phyloP scores from a whole-genome alignment of 768 basidiomycete species.

The Russula brevipes region DNA sequence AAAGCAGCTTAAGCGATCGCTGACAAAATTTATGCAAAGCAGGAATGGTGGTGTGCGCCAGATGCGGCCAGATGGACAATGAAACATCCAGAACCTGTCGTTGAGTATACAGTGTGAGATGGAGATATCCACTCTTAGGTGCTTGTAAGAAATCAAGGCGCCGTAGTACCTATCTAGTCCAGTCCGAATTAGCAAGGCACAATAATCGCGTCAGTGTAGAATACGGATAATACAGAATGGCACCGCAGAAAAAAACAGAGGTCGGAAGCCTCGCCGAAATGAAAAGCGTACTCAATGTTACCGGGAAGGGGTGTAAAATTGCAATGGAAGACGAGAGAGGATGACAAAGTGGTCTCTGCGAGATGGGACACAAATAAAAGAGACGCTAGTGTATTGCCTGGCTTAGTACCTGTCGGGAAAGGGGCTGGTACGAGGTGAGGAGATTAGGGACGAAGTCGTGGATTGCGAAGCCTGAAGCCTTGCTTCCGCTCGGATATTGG shows the following conservation, averaged over 20 bases:
- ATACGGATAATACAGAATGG: not conserved
- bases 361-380: not conserved
- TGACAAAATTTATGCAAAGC: too few species aligned
- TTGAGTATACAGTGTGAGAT: too few species aligned
- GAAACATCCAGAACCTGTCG: too few species aligned
- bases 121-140: too few species aligned
- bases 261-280: not conserved
- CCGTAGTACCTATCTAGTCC: not conserved
- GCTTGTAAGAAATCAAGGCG: not conserved
- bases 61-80: too few species aligned
- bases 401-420: not conserved
- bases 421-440: not conserved
- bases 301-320: not conserved
- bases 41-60: too few species aligned
- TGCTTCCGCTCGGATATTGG: constrained; percentile 2
- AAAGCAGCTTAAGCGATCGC: too few species aligned
- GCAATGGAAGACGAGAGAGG: not conserved
- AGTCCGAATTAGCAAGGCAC: not conserved
- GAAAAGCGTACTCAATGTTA: not conserved
- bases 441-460: not conserved
- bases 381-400: too few species aligned
- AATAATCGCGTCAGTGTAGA: not conserved
- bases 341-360: not conserved
- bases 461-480: constrained; percentile 3
- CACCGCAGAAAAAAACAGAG: not conserved